Percentiles rank a stretch among this genome's conserved stretches.
phyloP scores from a whole-genome alignment of 331 rosid species.

The Quercus tomentella region DNA sequence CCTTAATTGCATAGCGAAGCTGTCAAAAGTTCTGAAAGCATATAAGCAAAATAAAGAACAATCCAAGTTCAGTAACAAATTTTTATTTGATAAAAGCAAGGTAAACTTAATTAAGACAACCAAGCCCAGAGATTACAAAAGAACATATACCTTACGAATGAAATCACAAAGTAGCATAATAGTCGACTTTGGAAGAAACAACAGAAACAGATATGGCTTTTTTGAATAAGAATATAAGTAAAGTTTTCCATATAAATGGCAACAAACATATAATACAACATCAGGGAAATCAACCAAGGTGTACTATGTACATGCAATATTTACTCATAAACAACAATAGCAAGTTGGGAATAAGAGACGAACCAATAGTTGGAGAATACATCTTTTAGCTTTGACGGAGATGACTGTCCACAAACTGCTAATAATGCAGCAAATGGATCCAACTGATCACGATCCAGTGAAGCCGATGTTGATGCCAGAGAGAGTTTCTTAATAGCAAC shows the following conservation, averaged over 20 bases:
- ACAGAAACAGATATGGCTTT: not conserved
- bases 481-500: slow-evolving; percentile 69
- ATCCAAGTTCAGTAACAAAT: not conserved
- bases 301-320: not conserved
- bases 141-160: not conserved
- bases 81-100: not conserved
- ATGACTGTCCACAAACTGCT: slow-evolving; percentile 75
- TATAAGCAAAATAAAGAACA: not conserved
- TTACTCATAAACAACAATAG: not conserved
- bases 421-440: slow-evolving; percentile 63
- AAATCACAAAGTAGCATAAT: not conserved
- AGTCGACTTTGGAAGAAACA: not conserved
- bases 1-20: not conserved
- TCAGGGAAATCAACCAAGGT: not conserved
- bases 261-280: slow-evolving; percentile 4
- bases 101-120: not conserved
- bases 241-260: not conserved
- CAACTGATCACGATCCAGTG: slow-evolving; percentile 32
- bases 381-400: slow-evolving; percentile 52
- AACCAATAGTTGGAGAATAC: slow-evolving; percentile 61
- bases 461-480: slow-evolving; percentile 49
- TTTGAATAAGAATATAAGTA: not conserved
- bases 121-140: not conserved
- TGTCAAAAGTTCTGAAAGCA: not conserved
- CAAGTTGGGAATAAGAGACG: slow-evolving; percentile 26